Base-by-base conservation (phyloP, 257 asterid genomes). In the Ilex aquifolium region DNA sequence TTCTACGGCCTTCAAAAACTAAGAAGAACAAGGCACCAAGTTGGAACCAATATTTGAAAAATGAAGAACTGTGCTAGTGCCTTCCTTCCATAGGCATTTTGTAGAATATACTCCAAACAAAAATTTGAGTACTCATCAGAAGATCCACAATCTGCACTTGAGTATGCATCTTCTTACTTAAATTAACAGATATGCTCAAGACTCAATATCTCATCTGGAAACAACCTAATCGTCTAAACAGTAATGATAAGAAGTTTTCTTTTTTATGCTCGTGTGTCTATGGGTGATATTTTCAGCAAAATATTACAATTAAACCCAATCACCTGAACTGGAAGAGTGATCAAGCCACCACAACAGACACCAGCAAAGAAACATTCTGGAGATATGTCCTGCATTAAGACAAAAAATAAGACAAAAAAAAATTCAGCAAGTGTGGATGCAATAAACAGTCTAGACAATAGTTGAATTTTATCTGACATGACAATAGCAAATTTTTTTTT, bases 341-440 rank as follows among this genome's bases (percentile, higher is more conserved):
- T 31, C 49, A 90, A 76, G 67, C 96, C 97, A 62, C 97, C 97
- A 27, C 88, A 88, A 77, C 97, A 90, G 72, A 88, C 96, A 66
- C 97, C 95, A 8, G 89, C 86, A 80, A 90, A 88, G 85, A 90
- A 90, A 72, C 78, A 88, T 59, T 88, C 88, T 0, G 97, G 87
- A 54, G 95, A 85, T 72, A 87, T 66, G 66, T 64, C 93, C 97
- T 87, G 87, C 76, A 77, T 54, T 39, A 56, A 69, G 54, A 73
- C 66, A 60, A 56, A 57, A 62, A 21, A n/a, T n/a, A n/a, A n/a
- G n/a, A n/a, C n/a, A n/a, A 21, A 21, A 62, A 65, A 48, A 57
- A 44, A 48, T 54, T 58, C 9, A 57, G 51, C 59, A 14, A 15
- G 57, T 36, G 16, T 42, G 5, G 0, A 57, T 46, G 56, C 64